These are phyloP conservation scores for Arthroderma sp. DNA, from an alignment of 2,329 filamentous ascomycete species.

Conservation along the genomic window DNA sequence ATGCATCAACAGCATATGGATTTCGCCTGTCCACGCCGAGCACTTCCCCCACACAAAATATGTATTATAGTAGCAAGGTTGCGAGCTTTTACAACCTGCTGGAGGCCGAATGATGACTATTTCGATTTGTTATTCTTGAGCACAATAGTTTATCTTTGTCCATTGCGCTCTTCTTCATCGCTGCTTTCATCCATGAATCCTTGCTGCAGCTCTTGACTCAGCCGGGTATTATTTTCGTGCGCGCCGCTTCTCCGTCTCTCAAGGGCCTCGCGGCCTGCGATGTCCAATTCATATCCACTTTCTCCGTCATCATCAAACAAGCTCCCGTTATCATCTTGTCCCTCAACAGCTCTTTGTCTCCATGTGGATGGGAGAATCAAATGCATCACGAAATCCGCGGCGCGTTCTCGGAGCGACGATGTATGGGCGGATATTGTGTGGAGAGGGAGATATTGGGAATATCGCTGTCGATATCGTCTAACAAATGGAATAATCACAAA, in stretches of 20 bases:
- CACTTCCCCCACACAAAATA: no score
- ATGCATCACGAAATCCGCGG: slow-evolving; percentile 29
- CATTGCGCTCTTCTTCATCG: slow-evolving; percentile 32
- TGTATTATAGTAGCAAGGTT: no score
- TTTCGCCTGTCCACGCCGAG: no score
- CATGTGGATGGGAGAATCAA: slow-evolving; percentile 32
- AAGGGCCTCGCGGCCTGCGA: slow-evolving; percentile 30
- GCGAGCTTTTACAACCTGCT: no score
- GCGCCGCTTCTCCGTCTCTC: slow-evolving; percentile 31
- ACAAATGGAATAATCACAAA: slow-evolving; percentile 55
- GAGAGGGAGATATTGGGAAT: slow-evolving; percentile 61
- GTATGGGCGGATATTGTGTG: slow-evolving; percentile 41
- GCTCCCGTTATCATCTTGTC: slow-evolving; percentile 42
- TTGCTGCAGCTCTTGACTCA: slow-evolving; percentile 69
- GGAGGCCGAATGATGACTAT: no score
- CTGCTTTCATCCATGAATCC: slow-evolving; percentile 63
- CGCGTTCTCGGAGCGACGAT: slow-evolving; percentile 39
- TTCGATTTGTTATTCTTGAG: no score
- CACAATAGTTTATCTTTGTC: neutral
- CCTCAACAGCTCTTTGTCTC: slow-evolving; percentile 31
- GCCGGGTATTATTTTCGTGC: slow-evolving; percentile 35
- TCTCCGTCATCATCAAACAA: slow-evolving; percentile 51
- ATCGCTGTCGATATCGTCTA: slow-evolving; percentile 55
- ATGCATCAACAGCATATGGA: no score
- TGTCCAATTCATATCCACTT: slow-evolving; percentile 41